phyloP scores from a whole-genome alignment of 306 rosid genomes.

The Lathyrus aphaca region DNA sequence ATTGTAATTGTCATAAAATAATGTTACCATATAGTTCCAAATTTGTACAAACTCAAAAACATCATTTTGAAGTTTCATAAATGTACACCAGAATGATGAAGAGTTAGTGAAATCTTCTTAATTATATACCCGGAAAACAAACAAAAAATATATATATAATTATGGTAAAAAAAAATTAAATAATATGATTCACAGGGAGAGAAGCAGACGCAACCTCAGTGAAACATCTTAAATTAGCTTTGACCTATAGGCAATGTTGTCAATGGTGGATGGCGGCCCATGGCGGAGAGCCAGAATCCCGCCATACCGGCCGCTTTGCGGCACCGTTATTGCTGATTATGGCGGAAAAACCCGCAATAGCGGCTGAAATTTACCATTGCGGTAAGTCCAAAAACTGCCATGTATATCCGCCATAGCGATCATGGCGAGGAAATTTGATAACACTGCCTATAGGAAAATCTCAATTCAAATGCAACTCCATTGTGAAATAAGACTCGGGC shows the following conservation, averaged over 20 bases:
- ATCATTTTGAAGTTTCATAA: conserved; percentile 4
- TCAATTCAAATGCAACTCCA: conserved; percentile 9
- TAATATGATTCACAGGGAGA: background rate
- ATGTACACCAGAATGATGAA: background rate
- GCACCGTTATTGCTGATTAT: no score
- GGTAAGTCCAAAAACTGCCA: no score
- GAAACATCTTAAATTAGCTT: conserved; percentile 9
- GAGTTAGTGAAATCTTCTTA: background rate
- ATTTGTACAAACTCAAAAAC: conserved; percentile 7
- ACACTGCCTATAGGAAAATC: background rate
- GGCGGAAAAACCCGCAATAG: no score
- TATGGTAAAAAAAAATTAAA: conserved; percentile 2
- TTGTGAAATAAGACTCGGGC: background rate
- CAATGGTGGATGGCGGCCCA: no score
- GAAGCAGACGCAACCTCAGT: background rate
- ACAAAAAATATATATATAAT: no score
- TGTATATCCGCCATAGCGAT: no score
- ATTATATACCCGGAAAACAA: background rate
- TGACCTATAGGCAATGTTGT: no score
- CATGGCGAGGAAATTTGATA: no score
- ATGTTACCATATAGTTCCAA: conserved; percentile 2
- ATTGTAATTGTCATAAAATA: background rate
- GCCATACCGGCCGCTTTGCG: no score
- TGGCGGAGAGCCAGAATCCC: no score
- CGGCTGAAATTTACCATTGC: no score